Conservation (phyloP, 768 basidiomycete species). For the Rossbeevera mucosa region DNA sequence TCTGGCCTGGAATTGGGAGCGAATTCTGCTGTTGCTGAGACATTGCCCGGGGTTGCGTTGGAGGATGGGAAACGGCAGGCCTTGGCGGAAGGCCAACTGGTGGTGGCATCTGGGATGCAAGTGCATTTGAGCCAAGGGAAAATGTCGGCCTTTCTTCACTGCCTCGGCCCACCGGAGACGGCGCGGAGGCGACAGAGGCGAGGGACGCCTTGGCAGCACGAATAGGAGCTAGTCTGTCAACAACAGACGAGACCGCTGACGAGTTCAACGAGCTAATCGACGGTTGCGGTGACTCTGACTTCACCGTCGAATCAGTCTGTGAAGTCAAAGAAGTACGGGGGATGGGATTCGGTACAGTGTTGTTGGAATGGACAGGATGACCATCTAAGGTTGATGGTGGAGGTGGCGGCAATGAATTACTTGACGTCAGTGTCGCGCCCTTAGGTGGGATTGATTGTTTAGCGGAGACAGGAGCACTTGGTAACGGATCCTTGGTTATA, state of each 20-base stretch:
- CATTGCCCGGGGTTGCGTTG: neutral
- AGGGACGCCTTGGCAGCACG: conserved; percentile 31
- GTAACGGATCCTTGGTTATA: conserved; percentile 19
- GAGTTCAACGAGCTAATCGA: conserved; percentile 8
- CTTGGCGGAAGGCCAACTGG: conserved; percentile 1
- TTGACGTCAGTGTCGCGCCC: neutral
- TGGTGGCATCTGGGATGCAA: neutral
- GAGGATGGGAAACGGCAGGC: neutral
- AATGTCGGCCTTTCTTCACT: neutral
- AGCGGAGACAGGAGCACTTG: neutral
- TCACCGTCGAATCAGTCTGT: conserved; percentile 12
- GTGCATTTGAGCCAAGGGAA: neutral
- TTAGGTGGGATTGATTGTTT: neutral
- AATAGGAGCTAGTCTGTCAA: conserved; percentile 31
- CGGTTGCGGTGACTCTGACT: conserved; percentile 17
- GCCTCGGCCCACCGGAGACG: conserved; percentile 7
- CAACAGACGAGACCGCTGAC: neutral
- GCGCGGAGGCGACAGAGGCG: conserved; percentile 1
- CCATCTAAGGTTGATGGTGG: neutral
- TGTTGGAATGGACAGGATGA: neutral
- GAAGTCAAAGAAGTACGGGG: conserved; percentile 1
- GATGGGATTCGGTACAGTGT: neutral
- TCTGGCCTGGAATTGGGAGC: conserved; percentile 2
- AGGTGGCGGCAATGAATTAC: neutral
- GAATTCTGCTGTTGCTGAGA: conserved; percentile 2